Evolutionary conservation across 257 asterid genomes (phyloP).

Genomic region (Penstemon davidsonii): DNA sequence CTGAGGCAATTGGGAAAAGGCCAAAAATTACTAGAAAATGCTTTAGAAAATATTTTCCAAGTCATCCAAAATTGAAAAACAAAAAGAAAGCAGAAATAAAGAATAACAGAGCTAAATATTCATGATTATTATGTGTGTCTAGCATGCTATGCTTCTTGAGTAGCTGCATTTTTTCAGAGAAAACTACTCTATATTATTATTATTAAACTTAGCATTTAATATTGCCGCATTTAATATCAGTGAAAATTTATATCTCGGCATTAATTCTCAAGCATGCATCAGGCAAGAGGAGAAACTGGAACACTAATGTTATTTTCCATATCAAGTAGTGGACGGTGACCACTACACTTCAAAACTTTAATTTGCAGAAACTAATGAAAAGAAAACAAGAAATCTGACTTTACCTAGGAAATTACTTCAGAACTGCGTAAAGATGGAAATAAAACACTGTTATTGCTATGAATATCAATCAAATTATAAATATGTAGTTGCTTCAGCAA

Average conservation of each 20-base stretch:
- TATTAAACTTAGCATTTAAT: background rate
- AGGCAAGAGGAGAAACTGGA: constrained; percentile 8
- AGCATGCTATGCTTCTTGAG: background rate
- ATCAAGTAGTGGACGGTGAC: background rate
- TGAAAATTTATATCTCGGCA: background rate
- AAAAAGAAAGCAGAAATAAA: background rate
- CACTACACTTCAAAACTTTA: background rate
- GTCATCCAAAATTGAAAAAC: background rate
- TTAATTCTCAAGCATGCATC: background rate
- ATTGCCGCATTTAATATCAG: background rate
- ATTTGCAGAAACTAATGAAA: too few relatives aligned
- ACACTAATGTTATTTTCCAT: background rate
- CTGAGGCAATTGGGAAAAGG: background rate
- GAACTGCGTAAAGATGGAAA: too few relatives aligned
- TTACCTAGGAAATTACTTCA: too few relatives aligned
- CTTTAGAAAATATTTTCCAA: background rate
- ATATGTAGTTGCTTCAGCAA: too few relatives aligned
- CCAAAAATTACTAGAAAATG: background rate
- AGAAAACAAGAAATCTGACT: too few relatives aligned
- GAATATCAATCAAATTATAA: too few relatives aligned
- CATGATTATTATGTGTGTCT: background rate
- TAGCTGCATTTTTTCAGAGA: background rate
- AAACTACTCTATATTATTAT: background rate
- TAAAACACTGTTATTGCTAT: too few relatives aligned
- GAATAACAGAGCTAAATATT: background rate